Conservation (phyloP, 306 rosid species). For the Sicyos baderoa region DNA sequence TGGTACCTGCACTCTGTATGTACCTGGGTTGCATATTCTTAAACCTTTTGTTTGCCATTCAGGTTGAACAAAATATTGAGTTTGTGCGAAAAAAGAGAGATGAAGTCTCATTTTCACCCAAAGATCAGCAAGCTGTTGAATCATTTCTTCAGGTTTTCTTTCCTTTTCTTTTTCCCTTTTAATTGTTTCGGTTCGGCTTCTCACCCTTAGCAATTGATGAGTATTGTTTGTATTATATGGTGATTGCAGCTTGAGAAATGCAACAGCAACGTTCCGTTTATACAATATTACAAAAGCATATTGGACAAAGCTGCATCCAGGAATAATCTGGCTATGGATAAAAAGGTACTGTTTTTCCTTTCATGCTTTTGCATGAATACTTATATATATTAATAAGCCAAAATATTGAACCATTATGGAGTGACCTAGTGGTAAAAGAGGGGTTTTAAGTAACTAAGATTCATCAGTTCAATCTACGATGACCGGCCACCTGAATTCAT, state of each 20-base stretch:
- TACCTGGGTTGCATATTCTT: not conserved
- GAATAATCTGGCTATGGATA: slow-evolving; percentile 29
- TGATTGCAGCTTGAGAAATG: slow-evolving; percentile 57
- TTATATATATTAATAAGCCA: not conserved
- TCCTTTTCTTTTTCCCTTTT: not conserved
- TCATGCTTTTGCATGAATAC: not conserved
- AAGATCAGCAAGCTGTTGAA: slow-evolving; percentile 64
- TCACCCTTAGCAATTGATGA: not conserved
- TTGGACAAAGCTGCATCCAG: slow-evolving; percentile 63
- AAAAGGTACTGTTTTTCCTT: slow-evolving; percentile 46
- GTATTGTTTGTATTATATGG: not conserved
- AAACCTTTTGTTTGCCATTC: slow-evolving; percentile 19
- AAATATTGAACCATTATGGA: too few relatives aligned
- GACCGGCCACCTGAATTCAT: too few relatives aligned
- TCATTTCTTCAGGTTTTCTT: slow-evolving; percentile 70
- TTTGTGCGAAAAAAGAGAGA: slow-evolving; percentile 74
- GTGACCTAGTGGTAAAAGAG: too few relatives aligned
- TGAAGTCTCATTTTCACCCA: slow-evolving; percentile 72
- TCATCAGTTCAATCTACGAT: too few relatives aligned
- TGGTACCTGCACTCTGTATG: not conserved
- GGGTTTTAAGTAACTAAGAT: too few relatives aligned
- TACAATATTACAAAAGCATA: slow-evolving; percentile 72
- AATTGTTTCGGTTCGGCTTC: not conserved
- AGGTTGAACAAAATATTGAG: slow-evolving; percentile 77
- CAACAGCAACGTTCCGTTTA: slow-evolving; percentile 42